Percentiles rank a stretch among this genome's conserved stretches.
Evolutionary conservation across 192 early-diverging fungal genomes (phyloP).

Genomic region (Borealophlyctis nickersoniae): DNA sequence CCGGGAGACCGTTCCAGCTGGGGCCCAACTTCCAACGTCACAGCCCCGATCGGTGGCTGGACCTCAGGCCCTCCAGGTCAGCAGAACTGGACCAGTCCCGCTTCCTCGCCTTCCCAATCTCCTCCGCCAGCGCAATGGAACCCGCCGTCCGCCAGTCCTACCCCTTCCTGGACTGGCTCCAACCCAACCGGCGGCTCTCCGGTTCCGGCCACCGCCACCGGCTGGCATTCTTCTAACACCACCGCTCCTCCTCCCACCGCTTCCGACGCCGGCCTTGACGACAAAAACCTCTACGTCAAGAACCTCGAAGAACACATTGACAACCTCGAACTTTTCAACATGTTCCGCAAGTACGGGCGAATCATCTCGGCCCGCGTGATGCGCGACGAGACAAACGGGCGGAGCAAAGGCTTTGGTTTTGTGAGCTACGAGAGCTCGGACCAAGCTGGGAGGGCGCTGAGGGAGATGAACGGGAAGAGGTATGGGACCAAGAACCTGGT

Average conservation of each 20-base stretch:
- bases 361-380: constrained; percentile 49
- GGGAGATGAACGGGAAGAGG: constrained; percentile 38
- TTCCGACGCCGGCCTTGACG: constrained; percentile 24
- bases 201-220: neutral
- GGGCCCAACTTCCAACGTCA: neutral
- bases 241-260: neutral
- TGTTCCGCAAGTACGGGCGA: constrained; percentile 42
- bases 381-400: constrained; percentile 43
- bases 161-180: neutral
- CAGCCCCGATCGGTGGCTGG: constrained; percentile 1
- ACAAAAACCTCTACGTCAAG: constrained; percentile 50
- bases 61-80: neutral
- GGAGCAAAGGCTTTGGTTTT: constrained; percentile 51
- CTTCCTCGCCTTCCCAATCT: neutral
- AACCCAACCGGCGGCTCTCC: neutral
- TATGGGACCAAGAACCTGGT: constrained; percentile 35
- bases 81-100: neutral
- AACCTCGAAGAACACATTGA: constrained; percentile 44
- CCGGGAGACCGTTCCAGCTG: neutral
- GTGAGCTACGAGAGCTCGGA: constrained; percentile 39
- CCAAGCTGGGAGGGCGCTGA: constrained; percentile 32
- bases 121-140: neutral
- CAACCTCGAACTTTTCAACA: constrained; percentile 42
- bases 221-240: neutral
- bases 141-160: neutral